phyloP scores from a whole-genome alignment of 768 basidiomycete genomes.

The Hydnomerulius pinastri region DNA sequence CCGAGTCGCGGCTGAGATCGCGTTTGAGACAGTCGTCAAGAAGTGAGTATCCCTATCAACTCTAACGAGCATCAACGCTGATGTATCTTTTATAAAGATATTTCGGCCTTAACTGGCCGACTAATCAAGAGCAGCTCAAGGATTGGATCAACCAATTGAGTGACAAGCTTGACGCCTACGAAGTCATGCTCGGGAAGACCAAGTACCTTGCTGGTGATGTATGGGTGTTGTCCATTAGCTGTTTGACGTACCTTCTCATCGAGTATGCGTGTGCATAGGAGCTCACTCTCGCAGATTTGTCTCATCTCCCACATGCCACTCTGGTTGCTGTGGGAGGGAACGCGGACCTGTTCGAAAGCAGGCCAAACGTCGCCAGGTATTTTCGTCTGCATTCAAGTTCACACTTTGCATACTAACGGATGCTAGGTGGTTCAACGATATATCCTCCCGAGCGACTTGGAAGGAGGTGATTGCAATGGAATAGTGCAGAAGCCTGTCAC shows the following conservation, averaged over 20 bases:
- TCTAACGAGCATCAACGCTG: too few species aligned
- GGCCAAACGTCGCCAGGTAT: constrained; percentile 46
- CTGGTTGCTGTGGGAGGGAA: constrained; percentile 26
- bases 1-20: constrained; percentile 37
- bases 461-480: constrained; percentile 40
- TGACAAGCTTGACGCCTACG: constrained; percentile 25
- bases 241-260: not conserved
- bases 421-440: constrained; percentile 47
- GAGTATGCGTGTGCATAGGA: constrained; percentile 8
- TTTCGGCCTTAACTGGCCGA: not conserved
- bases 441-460: constrained; percentile 45
- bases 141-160: constrained; percentile 17
- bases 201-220: constrained; percentile 44
- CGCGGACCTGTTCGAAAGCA: constrained; percentile 30
- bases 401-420: not conserved
- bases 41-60: too few species aligned
- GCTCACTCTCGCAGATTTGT: constrained; percentile 43
- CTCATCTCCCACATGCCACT: constrained; percentile 36
- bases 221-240: constrained; percentile 13
- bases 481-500: constrained; percentile 19
- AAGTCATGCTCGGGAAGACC: not conserved
- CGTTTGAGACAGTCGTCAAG: constrained; percentile 47
- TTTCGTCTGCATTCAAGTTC: not conserved
- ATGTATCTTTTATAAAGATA: constrained; percentile 2
- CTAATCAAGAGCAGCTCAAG: constrained; percentile 17